phyloP scores from a whole-genome alignment of 148 eudicot genomes.

The Diospyros lotus region DNA sequence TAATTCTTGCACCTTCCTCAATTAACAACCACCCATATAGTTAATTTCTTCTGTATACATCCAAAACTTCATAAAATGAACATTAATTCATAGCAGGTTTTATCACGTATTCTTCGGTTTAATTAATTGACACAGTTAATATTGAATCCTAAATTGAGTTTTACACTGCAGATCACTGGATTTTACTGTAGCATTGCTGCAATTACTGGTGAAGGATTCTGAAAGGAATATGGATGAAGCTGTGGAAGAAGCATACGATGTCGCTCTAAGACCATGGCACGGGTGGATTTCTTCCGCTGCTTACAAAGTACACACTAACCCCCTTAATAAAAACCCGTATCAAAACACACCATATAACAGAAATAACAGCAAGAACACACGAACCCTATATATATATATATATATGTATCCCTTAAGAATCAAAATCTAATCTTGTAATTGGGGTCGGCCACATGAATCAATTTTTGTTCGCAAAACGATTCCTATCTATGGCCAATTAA shows the following conservation, averaged over 20 bases:
- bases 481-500: not conserved
- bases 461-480: not conserved
- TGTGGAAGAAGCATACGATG: conserved; percentile 61
- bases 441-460: too few species aligned
- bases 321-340: too few species aligned
- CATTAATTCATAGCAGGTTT: too few species aligned
- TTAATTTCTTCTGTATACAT: too few species aligned
- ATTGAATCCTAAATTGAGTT: not conserved
- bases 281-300: conserved; percentile 94
- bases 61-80: too few species aligned
- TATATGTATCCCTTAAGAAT: not conserved
- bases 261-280: conserved; percentile 84
- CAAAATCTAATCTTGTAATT: too few species aligned
- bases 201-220: conserved; percentile 39
- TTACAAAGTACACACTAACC: conserved; percentile 38
- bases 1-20: too few species aligned
- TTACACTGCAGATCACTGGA: conserved; percentile 45
- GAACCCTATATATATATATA: not conserved
- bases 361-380: too few species aligned
- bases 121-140: too few species aligned
- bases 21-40: too few species aligned
- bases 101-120: too few species aligned
- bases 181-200: conserved; percentile 51
- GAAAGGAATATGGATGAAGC: conserved; percentile 54
- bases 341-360: too few species aligned